phyloP scores from a whole-genome alignment of 2,329 filamentous ascomycete genomes.

The Penicillium occitanis region DNA sequence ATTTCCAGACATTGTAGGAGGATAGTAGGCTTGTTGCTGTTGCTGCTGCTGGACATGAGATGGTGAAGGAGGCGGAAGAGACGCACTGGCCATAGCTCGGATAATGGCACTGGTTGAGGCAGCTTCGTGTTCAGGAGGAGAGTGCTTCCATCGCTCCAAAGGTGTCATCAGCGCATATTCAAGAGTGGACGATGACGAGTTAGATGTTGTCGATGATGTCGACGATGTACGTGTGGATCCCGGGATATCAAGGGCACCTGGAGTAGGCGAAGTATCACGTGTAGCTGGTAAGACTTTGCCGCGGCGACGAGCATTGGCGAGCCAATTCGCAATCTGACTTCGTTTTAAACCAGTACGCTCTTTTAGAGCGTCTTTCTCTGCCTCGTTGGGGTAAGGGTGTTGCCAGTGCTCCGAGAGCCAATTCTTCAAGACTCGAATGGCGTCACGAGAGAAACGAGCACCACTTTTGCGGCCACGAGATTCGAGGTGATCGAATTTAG shows the following conservation, averaged over 20 bases:
- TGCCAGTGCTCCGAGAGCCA: conserved; percentile 79
- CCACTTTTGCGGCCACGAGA: conserved; percentile 61
- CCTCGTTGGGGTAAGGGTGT: conserved; percentile 84
- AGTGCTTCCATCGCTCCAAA: conserved; percentile 68
- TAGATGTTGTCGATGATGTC: conserved; percentile 54
- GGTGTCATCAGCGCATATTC: conserved; percentile 55
- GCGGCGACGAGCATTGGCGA: conserved; percentile 81
- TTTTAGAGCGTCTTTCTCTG: conserved; percentile 79
- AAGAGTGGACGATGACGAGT: conserved; percentile 27
- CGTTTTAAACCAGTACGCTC: conserved; percentile 76
- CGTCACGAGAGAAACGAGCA: conserved; percentile 75
- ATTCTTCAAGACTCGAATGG: conserved; percentile 75
- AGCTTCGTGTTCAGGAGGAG: conserved; percentile 68
- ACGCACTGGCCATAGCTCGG: conserved; percentile 55
- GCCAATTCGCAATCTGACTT: conserved; percentile 86
- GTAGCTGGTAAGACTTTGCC: conserved; percentile 69
- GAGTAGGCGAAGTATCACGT: conserved; percentile 67
- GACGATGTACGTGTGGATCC: conserved; percentile 43
- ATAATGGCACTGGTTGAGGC: conserved; percentile 64
- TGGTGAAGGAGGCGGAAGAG: conserved; percentile 28
- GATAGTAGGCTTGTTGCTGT: conserved; percentile 25
- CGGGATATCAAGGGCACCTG: conserved; percentile 74
- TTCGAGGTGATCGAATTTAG: conserved; percentile 39
- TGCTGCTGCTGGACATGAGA: conserved; percentile 26
- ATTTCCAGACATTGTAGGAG: conserved; percentile 33